phyloP scores from a whole-genome alignment of 2,329 filamentous ascomycete species.

The Neonectria sp. region DNA sequence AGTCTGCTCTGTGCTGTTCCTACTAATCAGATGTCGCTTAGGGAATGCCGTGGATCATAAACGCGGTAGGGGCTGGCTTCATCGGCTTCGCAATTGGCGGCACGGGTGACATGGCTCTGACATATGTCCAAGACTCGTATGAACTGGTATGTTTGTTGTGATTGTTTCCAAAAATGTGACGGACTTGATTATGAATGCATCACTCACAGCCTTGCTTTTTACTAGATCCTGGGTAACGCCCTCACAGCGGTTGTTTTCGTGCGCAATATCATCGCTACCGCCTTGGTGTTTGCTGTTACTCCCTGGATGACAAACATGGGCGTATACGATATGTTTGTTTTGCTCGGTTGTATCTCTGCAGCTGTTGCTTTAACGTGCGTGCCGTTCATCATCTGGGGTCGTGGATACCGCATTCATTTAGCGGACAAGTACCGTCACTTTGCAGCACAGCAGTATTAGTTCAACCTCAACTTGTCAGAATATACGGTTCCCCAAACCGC shows the following conservation, averaged over 20 bases:
- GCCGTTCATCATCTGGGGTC: constrained; percentile 35
- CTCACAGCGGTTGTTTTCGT: constrained; percentile 37
- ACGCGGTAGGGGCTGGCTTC: constrained; percentile 35
- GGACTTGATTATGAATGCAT: not conserved
- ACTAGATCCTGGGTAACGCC: constrained; percentile 33
- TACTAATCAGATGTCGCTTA: not conserved
- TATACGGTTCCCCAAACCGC: too few species aligned
- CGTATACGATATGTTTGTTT: constrained; percentile 35
- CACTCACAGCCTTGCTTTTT: not conserved
- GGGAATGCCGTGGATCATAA: constrained; percentile 42
- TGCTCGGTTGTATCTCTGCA: constrained; percentile 29
- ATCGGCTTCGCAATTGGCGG: constrained; percentile 40
- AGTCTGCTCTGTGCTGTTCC: fast-evolving
- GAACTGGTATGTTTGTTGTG: constrained; percentile 19
- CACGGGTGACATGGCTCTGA: constrained; percentile 36
- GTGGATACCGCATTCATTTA: constrained; percentile 22
- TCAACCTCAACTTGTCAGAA: not conserved
- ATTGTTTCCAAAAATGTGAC: fast-evolving
- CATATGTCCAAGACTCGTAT: constrained; percentile 40
- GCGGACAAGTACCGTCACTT: constrained; percentile 33
- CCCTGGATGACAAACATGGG: constrained; percentile 38
- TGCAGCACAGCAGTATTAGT: constrained; percentile 32
- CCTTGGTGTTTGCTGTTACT: constrained; percentile 31
- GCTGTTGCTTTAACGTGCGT: constrained; percentile 33
- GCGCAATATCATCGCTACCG: constrained; percentile 35